Evolutionary conservation across 768 basidiomycete genomes (phyloP).

Genomic region (Pleurotus cornucopiae): DNA sequence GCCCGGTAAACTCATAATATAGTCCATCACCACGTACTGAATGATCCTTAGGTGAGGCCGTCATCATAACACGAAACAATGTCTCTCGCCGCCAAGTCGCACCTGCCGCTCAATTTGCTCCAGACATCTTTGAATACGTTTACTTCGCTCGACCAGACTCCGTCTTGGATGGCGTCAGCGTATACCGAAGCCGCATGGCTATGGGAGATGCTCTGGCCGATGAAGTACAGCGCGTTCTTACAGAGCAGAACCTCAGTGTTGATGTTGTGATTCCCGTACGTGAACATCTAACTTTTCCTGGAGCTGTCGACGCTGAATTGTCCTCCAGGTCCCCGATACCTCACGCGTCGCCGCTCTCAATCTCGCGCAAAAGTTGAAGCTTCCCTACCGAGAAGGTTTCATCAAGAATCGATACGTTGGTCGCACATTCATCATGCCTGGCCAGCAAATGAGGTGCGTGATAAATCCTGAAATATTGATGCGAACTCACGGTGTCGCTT

Average conservation of each 20-base stretch:
- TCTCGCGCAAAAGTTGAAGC: constrained; percentile 80
- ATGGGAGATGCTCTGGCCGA: constrained; percentile 96
- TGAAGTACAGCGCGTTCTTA: constrained; percentile 74
- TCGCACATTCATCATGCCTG: constrained; percentile 99
- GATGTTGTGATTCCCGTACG: constrained; percentile 95
- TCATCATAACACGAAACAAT: constrained; percentile 85
- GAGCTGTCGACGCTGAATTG: not conserved
- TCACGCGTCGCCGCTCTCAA: constrained; percentile 95
- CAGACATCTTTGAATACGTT: constrained; percentile 98
- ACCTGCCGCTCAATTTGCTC: constrained; percentile 74
- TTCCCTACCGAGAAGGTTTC: constrained; percentile 98
- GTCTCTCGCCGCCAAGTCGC: constrained; percentile 75
- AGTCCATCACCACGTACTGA: not conserved
- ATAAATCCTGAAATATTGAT: too few species aligned
- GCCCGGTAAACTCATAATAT: constrained; percentile 52
- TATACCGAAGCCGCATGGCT: constrained; percentile 97
- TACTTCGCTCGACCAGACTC: constrained; percentile 99
- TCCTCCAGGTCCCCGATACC: constrained; percentile 83
- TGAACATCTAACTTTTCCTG: constrained; percentile 1
- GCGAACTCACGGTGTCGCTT: not conserved
- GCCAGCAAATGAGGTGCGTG: constrained; percentile 83
- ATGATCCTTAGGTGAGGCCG: constrained; percentile 70
- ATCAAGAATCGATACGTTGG: constrained; percentile 99
- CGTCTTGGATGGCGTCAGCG: constrained; percentile 94
- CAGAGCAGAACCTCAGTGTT: constrained; percentile 61